Evolutionary conservation across 345 rosid genomes (phyloP).

Genomic region (Hibiscus trionum): DNA sequence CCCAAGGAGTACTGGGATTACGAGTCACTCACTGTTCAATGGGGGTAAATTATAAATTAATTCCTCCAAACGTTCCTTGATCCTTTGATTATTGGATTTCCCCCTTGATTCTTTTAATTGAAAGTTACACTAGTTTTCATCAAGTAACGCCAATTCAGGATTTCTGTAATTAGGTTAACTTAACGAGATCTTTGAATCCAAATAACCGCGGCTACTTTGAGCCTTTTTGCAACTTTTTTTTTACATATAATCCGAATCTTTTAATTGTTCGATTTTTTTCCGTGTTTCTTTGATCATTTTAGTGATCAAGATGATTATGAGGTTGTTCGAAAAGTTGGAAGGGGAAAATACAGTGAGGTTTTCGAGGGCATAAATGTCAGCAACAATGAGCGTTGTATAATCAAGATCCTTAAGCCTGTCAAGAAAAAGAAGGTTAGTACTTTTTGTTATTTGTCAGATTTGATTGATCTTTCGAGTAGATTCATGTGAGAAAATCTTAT

Average conservation of each 20-base stretch:
- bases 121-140: neutral
- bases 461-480: neutral
- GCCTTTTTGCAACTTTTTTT: neutral
- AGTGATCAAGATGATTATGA: constrained; percentile 87
- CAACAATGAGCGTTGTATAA: constrained; percentile 55
- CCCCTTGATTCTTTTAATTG: neutral
- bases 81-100: neutral
- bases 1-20: constrained; percentile 97
- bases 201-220: neutral
- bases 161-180: neutral
- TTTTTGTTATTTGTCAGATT: neutral
- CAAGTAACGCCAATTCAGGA: neutral
- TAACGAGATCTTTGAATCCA: neutral
- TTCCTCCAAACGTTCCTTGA: neutral
- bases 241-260: neutral
- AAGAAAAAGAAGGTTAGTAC: constrained; percentile 72
- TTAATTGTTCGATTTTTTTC: neutral
- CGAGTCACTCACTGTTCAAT: constrained; percentile 61
- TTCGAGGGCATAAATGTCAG: constrained; percentile 72
- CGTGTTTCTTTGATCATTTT: constrained; percentile 8
- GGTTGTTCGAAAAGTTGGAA: constrained; percentile 78
- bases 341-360: constrained; percentile 82
- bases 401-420: constrained; percentile 86
- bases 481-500: constrained; percentile 2
- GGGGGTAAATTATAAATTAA: constrained; percentile 27